These are phyloP conservation scores for Yamadazyma diospyri DNA, from an alignment of 1,139 yeast species.

Conservation along the genomic window DNA sequence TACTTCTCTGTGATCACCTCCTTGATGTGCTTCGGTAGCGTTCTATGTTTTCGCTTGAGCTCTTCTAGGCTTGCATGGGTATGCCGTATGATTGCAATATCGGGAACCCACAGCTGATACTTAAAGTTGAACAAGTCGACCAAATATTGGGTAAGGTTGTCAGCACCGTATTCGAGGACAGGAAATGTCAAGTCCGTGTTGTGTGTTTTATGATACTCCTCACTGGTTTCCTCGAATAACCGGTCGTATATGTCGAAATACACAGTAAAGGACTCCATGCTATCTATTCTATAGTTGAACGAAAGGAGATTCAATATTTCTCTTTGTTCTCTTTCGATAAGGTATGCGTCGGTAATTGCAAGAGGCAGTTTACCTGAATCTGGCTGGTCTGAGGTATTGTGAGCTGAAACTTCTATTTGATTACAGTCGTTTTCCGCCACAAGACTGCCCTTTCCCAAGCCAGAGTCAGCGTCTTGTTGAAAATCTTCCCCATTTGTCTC, in stretches of 20 bases:
- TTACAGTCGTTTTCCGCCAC: not conserved
- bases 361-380: not conserved
- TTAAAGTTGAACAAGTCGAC: slow-evolving; percentile 10
- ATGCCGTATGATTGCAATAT: slow-evolving; percentile 5
- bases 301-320: slow-evolving; percentile 4
- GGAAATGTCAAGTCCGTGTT: not conserved
- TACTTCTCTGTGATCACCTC: not conserved
- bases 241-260: slow-evolving; percentile 7
- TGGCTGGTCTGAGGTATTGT: not conserved
- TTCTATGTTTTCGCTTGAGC: not conserved
- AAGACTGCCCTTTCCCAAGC: too few species aligned
- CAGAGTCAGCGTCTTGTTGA: not conserved
- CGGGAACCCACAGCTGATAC: slow-evolving; percentile 9
- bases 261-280: slow-evolving; percentile 1
- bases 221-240: slow-evolving; percentile 5
- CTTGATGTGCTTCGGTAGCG: not conserved
- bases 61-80: not conserved
- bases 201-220: slow-evolving; percentile 1
- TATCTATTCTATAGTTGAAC: slow-evolving; percentile 4
- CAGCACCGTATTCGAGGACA: not conserved
- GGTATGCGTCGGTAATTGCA: not conserved
- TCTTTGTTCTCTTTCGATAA: slow-evolving; percentile 1
- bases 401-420: not conserved
- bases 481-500: not conserved
- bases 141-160: slow-evolving; percentile 1